Evolutionary conservation across 2,329 filamentous ascomycete genomes (phyloP), one percentile per base, ranked within the genome.

Genomic region (Allantophomopsis cytisporea): DNA sequence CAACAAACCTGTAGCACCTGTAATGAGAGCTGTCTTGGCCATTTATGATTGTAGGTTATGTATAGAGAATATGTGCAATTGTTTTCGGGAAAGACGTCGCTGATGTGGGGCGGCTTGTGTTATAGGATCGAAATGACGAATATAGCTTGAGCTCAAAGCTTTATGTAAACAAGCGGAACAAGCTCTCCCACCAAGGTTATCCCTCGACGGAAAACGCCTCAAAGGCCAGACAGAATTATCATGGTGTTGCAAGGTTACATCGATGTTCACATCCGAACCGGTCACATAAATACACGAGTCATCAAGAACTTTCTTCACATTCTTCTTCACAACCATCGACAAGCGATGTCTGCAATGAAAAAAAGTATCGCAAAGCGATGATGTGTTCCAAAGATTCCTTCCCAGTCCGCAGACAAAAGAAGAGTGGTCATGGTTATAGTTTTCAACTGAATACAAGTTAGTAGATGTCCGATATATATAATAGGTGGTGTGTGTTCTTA

Each of bases 1-100:
- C 2, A 94, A 71, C 10, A 94, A 69, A 40, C 87, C 87, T 15
- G 83, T 89, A 31, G 85, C 86, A 41, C 87, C 87, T 6, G 87
- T 94, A 40, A 94, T 65, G 18, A 94, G 67, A 8, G 73, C 85
- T 18, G 69, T 78, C 42, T 70, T 53, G 10, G 48, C 35, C 54
- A 57, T 57, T 17, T 32, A n/a, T 35, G 15, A 11, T 43, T 36
- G 23, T 8, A 28, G 23, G 10, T 8, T 28, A 28, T 8, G 23
- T 28, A 10, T 12, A 28, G 10, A 28, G 23, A 28, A 12, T 10
- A 28, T 28, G 23, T 28, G 10, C 3, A 28, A 20, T 20, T 20
- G 23, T 28, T 28, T 12, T 6, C 23, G 11, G 23, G 11, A 28
- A n/a, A 28, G 23, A 10, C 8, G 23, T 28, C 3, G 23, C 10